These are phyloP conservation scores for Cucumis hystrix DNA, from an alignment of 306 rosid species.

Conservation along the genomic window DNA sequence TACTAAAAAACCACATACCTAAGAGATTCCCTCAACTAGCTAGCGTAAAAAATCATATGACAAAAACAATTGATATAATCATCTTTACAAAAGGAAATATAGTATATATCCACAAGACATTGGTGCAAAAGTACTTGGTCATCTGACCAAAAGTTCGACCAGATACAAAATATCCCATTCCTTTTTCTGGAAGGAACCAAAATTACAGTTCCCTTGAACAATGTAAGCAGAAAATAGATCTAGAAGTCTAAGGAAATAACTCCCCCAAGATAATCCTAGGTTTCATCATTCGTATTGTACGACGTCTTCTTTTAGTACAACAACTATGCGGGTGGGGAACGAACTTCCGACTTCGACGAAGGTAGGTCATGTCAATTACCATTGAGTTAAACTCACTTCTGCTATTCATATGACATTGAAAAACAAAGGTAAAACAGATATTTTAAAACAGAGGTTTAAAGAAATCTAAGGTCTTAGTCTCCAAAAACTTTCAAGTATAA, in stretches of 20 bases:
- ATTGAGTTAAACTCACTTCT: no score
- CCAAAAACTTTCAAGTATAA: not conserved
- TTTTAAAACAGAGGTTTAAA: not conserved
- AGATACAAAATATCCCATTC: not conserved
- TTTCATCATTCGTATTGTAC: not conserved
- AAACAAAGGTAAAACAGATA: not conserved
- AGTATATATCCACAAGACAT: not conserved
- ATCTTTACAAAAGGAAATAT: not conserved
- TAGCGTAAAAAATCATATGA: not conserved
- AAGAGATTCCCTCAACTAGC: not conserved
- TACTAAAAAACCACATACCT: not conserved
- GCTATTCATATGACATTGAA: no score
- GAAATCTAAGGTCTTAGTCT: not conserved
- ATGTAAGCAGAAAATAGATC: not conserved
- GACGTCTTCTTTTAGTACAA: not conserved
- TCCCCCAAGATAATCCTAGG: not conserved
- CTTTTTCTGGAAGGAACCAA: not conserved
- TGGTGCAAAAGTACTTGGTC: not conserved
- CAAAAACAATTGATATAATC: not conserved
- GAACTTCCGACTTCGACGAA: no score
- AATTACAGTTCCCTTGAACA: not conserved
- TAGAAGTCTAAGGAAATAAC: not conserved
- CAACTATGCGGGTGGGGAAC: no score
- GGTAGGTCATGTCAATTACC: no score
- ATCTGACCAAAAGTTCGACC: not conserved